These are phyloP conservation scores for Glaciozyma antarctica DNA, from an alignment of 768 basidiomycete genomes.

Conservation along the genomic window DNA sequence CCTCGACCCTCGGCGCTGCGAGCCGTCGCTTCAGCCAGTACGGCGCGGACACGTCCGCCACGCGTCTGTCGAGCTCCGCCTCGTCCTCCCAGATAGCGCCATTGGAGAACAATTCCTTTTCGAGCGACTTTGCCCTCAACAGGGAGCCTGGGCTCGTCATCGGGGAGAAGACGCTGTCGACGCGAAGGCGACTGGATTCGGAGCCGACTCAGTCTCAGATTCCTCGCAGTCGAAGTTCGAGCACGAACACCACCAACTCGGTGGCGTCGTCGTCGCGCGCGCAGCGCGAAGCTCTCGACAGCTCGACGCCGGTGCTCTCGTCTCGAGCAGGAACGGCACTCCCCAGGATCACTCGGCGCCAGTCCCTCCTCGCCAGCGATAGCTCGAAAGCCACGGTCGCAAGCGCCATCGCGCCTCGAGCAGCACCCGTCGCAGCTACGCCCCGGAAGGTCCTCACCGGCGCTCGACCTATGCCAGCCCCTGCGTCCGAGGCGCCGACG, in stretches of 20 bases:
- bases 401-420: too few relatives aligned
- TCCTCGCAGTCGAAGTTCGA: conserved; percentile 24
- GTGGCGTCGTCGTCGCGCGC: not conserved
- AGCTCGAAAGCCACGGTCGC: too few relatives aligned
- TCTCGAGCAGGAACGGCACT: not conserved
- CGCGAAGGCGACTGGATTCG: conserved; percentile 14
- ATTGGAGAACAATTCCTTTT: not conserved
- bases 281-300: conserved; percentile 2
- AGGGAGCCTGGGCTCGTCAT: conserved; percentile 12
- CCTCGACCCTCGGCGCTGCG: not conserved
- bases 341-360: conserved; percentile 5
- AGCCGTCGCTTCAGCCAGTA: not conserved
- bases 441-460: not conserved
- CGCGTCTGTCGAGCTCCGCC: conserved; percentile 3
- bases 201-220: conserved; percentile 19
- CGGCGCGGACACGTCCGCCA: conserved; percentile 6
- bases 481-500: not conserved
- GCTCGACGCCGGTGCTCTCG: not conserved
- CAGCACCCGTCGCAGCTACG: too few relatives aligned
- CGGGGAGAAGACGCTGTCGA: conserved; percentile 19
- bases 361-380: conserved; percentile 12
- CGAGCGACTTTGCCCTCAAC: conserved; percentile 18
- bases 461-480: not conserved
- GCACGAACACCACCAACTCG: not conserved
- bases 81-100: not conserved